Evolutionary conservation across 176 grass and related monocot species (phyloP), one percentile per base, ranked within the genome.

Genomic region (Guadua angustifolia): DNA sequence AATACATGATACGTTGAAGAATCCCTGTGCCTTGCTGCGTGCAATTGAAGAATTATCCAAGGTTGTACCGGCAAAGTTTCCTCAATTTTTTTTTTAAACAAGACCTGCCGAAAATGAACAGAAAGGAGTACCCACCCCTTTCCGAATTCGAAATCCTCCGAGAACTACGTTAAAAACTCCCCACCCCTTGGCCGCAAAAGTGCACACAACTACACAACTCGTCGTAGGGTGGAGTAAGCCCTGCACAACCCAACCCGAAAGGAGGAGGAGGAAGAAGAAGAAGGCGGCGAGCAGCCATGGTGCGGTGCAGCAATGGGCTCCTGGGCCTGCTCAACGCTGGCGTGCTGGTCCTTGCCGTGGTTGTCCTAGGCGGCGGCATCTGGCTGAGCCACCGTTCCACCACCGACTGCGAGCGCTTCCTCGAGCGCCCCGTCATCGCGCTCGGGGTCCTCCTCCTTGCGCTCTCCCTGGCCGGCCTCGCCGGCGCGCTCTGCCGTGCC

Each of bases 351-450:
- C 85, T 98, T 5, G 72, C 91, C 50, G 66, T 98, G 5, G 85
- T 80, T 1, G 83, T 91, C 21, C 90, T 95, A 5, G 91, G 85
- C 43, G 87, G 81, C 64, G 91, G 96, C 9, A 80, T 90, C 46
- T 98, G 96, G 96, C 88, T 98, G 4, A 86, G 79, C 58, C 73
- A 89, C 79, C 93, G 90, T 9, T n/a, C 92, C 66, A 85, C 86
- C 81, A 90, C 90, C 64, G 93, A 95, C 86, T 95, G 93, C 77
- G 93, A 99, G 86, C 88, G 82, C 67, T 94, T 95, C 83, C 81
- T 99, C 18, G 85, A 99, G 86, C 72, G 63, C 4, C 91, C 93
- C 0, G 68, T 89, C 35, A 86, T 99, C 62, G 91, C 77, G 25
- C 74, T 99, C 2, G 91, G 96, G 0, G 87, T 63, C 1, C 89